Evolutionary conservation across 176 grass and related monocot genomes (phyloP).

Genomic region (Echinochloa phyllopogon): DNA sequence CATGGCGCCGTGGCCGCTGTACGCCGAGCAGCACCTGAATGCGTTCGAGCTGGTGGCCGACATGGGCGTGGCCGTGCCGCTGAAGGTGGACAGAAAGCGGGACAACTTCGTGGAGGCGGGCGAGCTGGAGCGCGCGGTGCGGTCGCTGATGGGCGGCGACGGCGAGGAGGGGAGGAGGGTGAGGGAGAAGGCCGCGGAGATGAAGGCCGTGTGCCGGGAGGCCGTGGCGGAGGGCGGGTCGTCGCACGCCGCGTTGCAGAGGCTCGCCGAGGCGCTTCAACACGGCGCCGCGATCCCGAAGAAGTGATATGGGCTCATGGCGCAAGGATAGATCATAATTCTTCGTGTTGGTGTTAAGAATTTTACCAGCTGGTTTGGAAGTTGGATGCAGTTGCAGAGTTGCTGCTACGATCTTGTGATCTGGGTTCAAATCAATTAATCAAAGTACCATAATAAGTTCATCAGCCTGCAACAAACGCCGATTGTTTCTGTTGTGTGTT

Average conservation of each 20-base stretch:
- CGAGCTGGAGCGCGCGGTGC: slow-evolving; percentile 54
- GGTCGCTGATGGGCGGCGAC: slow-evolving; percentile 43
- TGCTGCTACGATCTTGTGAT: too few species aligned
- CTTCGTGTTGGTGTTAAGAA: too few species aligned
- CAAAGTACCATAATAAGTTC: too few species aligned
- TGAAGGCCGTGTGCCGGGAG: slow-evolving; percentile 50
- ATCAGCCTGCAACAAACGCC: too few species aligned
- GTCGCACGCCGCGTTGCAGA: slow-evolving; percentile 44
- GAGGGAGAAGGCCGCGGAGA: slow-evolving; percentile 52
- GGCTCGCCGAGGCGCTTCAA: slow-evolving; percentile 48
- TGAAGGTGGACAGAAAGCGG: slow-evolving; percentile 45
- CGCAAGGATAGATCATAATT: too few species aligned
- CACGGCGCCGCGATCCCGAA: not conserved
- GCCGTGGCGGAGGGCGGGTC: slow-evolving; percentile 56
- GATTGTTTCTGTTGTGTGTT: too few species aligned
- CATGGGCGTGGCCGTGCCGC: slow-evolving; percentile 62
- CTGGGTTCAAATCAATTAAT: too few species aligned
- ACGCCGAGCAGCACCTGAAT: slow-evolving; percentile 76
- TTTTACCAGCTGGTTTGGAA: too few species aligned
- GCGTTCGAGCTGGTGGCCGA: slow-evolving; percentile 60
- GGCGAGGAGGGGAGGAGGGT: slow-evolving; percentile 51
- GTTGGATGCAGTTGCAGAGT: too few species aligned
- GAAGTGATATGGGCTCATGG: not conserved
- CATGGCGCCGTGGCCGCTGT: slow-evolving; percentile 58
- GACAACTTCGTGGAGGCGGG: slow-evolving; percentile 60